Base-by-base conservation (phyloP, 495 filamentous ascomycete genomes). In the Margaritispora aquatica region DNA sequence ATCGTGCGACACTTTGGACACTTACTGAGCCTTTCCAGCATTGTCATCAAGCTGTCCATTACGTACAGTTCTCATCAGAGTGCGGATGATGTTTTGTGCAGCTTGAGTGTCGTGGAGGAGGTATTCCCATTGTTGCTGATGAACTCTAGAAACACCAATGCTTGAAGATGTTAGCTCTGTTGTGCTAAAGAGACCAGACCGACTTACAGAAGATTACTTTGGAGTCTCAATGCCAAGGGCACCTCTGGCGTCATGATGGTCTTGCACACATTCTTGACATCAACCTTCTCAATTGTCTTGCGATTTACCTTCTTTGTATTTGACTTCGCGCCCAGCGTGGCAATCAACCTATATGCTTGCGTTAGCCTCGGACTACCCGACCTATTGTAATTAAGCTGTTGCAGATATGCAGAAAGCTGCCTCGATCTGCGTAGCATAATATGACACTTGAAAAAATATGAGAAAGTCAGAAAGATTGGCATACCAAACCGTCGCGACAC, bases 401-500 rank as follows among this genome's bases (percentile, higher is more conserved):
- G n/a, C n/a, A n/a, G n/a, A n/a, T n/a, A n/a, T n/a, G n/a, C n/a
- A n/a, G n/a, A n/a, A n/a, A n/a, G n/a, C n/a, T n/a, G n/a, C n/a
- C n/a, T n/a, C n/a, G n/a, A n/a, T n/a, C n/a, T n/a, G n/a, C n/a
- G n/a, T n/a, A n/a, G n/a, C n/a, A n/a, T n/a, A n/a, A n/a, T n/a
- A n/a, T n/a, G n/a, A n/a, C n/a, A n/a, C n/a, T n/a, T n/a, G n/a
- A n/a, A n/a, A n/a, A n/a, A n/a, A n/a, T n/a, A n/a, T n/a, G 21
- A 26, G 21, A 24, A n/a, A 19, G 7, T 22, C 26, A 26, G 29
- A 51, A 51, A 44, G 50, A 29, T 29, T 17, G 17, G 27, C 49
- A 11, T 22, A 96, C 92, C 94, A 98, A 52, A 98, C 85, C 1
- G 93, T 97, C 2, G 93, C 90, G 55, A 98, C 90, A 26, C 94